A percentile compares a stretch with the other conserved stretches of the same genome.
Conservation (phyloP, 768 basidiomycete genomes). For the Kwoniella mangroviensis region DNA sequence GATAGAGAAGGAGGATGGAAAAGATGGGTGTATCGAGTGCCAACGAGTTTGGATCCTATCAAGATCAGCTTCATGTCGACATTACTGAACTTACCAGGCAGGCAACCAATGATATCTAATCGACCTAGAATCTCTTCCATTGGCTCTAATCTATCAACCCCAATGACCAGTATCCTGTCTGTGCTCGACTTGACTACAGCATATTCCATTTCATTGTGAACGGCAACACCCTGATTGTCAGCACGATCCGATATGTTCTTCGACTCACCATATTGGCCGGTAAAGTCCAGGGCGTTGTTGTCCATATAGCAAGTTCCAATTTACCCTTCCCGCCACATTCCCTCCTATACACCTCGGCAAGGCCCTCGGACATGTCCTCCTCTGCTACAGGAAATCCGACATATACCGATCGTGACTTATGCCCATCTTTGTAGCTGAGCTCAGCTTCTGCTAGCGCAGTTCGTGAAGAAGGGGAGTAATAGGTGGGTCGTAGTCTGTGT, state of each 20-base stretch:
- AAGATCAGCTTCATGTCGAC: background rate
- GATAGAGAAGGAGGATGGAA: slow-evolving; percentile 60
- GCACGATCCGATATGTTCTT: background rate
- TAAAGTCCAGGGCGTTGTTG: slow-evolving; percentile 96
- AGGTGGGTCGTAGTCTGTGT: slow-evolving; percentile 82
- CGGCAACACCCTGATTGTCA: slow-evolving; percentile 75
- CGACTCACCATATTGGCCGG: slow-evolving; percentile 85
- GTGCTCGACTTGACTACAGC: slow-evolving; percentile 58
- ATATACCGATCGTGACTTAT: slow-evolving; percentile 84
- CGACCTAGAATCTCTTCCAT: slow-evolving; percentile 55
- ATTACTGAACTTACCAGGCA: slow-evolving; percentile 50
- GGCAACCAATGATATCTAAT: slow-evolving; percentile 44
- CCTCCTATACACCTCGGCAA: slow-evolving; percentile 31
- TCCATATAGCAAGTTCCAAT: slow-evolving; percentile 81
- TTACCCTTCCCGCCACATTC: slow-evolving; percentile 13
- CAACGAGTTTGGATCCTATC: slow-evolving; percentile 65
- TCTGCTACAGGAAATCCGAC: slow-evolving; percentile 71
- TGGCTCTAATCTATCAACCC: slow-evolving; percentile 54
- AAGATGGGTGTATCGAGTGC: slow-evolving; percentile 66
- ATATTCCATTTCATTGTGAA: slow-evolving; percentile 75
- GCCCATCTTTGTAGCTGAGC: slow-evolving; percentile 84
- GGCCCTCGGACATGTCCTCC: slow-evolving; percentile 41
- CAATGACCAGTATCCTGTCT: slow-evolving; percentile 57
- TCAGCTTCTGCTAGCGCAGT: slow-evolving; percentile 96
- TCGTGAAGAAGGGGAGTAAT: slow-evolving; percentile 92